phyloP scores from a whole-genome alignment of 208 protist genomes.

The Tritrichomonas foetus region DNA sequence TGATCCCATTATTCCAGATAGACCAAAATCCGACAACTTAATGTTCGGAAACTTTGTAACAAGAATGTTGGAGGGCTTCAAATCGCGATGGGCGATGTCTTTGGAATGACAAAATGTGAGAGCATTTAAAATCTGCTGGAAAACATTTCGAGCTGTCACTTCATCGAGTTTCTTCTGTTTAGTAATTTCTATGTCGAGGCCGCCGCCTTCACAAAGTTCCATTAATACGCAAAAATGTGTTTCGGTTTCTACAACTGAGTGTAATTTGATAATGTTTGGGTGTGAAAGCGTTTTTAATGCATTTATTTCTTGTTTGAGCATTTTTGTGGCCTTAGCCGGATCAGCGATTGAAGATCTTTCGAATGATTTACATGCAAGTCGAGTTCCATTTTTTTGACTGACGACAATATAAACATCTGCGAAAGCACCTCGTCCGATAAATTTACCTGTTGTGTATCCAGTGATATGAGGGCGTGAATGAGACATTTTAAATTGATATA shows the following conservation, averaged over 20 bases:
- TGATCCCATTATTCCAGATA: not conserved
- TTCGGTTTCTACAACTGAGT: not conserved
- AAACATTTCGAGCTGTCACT: not conserved
- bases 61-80: not conserved
- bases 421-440: no score
- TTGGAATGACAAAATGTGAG: not conserved
- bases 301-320: no score
- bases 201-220: not conserved
- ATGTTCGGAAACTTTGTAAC: not conserved
- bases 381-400: no score
- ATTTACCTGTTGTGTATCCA: no score
- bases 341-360: no score
- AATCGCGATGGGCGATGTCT: not conserved
- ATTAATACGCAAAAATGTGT: not conserved
- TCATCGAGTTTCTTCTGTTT: not conserved
- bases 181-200: not conserved
- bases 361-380: no score
- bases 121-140: not conserved
- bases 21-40: not conserved
- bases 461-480: no score
- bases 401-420: no score
- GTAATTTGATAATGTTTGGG: not conserved
- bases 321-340: no score
- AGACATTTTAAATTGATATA: no score
- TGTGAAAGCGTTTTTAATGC: not conserved